These are phyloP conservation scores for Coemansia sp. DNA, from an alignment of 192 early-diverging fungal species.

Conservation along the genomic window DNA sequence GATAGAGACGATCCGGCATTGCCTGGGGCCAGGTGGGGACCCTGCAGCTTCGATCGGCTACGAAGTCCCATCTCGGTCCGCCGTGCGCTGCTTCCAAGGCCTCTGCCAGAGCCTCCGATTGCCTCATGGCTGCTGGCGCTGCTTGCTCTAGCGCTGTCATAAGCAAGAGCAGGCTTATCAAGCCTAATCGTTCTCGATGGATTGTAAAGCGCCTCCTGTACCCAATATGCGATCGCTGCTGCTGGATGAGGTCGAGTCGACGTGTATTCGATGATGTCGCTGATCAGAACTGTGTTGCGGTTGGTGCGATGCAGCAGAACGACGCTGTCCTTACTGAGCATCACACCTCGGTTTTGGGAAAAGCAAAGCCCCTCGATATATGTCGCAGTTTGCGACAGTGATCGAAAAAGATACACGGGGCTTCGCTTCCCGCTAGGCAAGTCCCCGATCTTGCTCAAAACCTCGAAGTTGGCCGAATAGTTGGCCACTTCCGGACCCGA, in stretches of 20 bases:
- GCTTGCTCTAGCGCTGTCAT: too few species aligned
- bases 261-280: conserved; percentile 1
- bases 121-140: too few species aligned
- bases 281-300: conserved; percentile 2
- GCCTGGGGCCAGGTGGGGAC: too few species aligned
- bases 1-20: too few species aligned
- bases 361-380: neutral
- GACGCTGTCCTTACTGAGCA: neutral
- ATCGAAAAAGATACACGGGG: neutral
- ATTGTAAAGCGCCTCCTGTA: conserved; percentile 1
- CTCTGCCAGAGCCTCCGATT: too few species aligned
- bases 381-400: neutral
- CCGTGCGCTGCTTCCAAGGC: too few species aligned
- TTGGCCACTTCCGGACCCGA: neutral
- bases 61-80: too few species aligned
- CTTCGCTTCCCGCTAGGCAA: neutral
- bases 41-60: too few species aligned
- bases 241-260: neutral
- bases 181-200: neutral
- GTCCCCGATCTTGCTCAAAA: neutral
- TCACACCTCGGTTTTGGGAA: conserved; percentile 1
- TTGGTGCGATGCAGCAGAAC: conserved; percentile 2
- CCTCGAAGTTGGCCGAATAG: neutral
- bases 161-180: too few species aligned
- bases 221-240: conserved; percentile 5